Evolutionary conservation across 345 rosid genomes (phyloP), one percentile per base, ranked within the genome.

Genomic region (Triadica sebifera): DNA sequence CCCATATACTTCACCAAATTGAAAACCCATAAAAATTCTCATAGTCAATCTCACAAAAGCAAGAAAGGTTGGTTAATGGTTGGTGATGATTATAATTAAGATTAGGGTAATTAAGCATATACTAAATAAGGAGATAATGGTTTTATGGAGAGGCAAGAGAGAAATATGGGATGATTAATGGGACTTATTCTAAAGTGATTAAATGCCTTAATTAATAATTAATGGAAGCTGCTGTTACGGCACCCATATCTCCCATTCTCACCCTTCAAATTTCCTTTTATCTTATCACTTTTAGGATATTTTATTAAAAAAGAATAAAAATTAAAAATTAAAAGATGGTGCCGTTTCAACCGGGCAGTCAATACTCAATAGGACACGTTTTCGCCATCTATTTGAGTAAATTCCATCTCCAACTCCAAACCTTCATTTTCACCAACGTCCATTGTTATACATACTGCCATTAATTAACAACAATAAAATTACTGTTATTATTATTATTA

Each of bases 291-390:
- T 71, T 58, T 53, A 43, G 29, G n/a, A 39, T 38, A 55, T 37
- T 37, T 1, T 2, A 62, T 37, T 0, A 7, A 25, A 25, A 13
- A 49, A n/a, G n/a, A 66, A 24, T 3, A 66, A 66, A 66, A 65
- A 46, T 29, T 2, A 11, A 6, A 41, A 41, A 39, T 39, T 3
- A 39, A 39, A 5, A 45, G 51, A 45, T 24, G 46, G 59, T 77
- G 83, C 83, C 86, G 86, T 83, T 80, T 80, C 86, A 78, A 71
- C 5, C 53, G 78, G 78, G 71, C 55, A 73, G 78, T n/a, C n/a
- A n/a, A n/a, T n/a, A n/a, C n/a, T 72, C 81, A 65, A 80, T 57
- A 12, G 50, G 73, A 41, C 12, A 49, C 51, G 51, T 66, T 41
- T 41, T 41, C 8, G 45, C 45, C 45, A 41, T 8, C 45, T 41